Evolutionary conservation across 73 alveolate species (phyloP).

Genomic region (Tetrahymena borealis): DNA sequence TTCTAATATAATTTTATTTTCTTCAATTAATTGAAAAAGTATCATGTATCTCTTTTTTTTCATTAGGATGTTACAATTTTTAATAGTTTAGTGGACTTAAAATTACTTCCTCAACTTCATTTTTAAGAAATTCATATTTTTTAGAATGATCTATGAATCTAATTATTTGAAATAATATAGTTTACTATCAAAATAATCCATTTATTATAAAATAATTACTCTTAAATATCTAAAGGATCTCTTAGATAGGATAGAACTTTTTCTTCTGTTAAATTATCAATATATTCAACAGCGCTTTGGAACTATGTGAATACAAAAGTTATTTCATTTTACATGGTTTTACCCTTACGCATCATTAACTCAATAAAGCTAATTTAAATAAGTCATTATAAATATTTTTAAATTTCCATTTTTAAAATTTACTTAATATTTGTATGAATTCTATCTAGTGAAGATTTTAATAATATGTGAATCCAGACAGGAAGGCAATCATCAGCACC

Average conservation of each 20-base stretch:
- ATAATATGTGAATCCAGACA: background rate
- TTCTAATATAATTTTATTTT: too few relatives aligned
- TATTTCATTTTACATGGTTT: background rate
- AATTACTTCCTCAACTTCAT: too few relatives aligned
- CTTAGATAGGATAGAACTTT: background rate
- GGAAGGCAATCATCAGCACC: background rate
- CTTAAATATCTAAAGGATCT: background rate
- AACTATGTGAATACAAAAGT: background rate
- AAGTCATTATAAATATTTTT: background rate
- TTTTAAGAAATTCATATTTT: too few relatives aligned
- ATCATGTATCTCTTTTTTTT: too few relatives aligned
- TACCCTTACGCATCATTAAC: background rate
- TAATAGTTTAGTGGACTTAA: too few relatives aligned
- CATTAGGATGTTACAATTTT: too few relatives aligned
- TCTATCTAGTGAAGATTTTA: background rate
- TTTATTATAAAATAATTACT: background rate
- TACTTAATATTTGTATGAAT: background rate
- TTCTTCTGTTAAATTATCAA: background rate
- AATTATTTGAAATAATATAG: background rate
- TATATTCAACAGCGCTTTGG: background rate
- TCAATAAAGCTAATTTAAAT: background rate
- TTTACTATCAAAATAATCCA: background rate
- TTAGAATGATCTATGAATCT: too few relatives aligned
- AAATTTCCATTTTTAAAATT: background rate
- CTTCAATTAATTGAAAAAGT: too few relatives aligned